Percentiles rank a stretch among this genome's conserved stretches.
Evolutionary conservation across 441 rosid genomes (phyloP).

Genomic region (Sinapis alba): DNA sequence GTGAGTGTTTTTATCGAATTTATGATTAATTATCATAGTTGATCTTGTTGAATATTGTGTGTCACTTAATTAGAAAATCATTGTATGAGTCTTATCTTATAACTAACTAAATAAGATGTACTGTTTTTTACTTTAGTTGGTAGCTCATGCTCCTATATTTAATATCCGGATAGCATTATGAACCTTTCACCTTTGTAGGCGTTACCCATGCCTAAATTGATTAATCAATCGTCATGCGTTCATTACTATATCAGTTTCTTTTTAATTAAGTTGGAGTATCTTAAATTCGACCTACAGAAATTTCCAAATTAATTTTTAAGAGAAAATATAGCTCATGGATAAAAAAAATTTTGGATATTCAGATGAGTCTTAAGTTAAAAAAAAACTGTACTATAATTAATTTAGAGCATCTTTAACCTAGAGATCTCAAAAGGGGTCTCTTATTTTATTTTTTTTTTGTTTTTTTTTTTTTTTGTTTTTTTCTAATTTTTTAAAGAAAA

Average conservation of each 20-base stretch:
- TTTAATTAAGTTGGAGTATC: neutral
- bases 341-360: no score
- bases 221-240: neutral
- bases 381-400: no score
- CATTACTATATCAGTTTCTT: neutral
- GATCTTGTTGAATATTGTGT: neutral
- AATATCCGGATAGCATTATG: neutral
- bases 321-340: no score
- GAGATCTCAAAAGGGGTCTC: no score
- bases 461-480: no score
- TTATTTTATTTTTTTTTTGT: no score
- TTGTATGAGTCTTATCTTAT: slow-evolving; percentile 2
- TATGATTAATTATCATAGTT: slow-evolving; percentile 9
- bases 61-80: neutral
- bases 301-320: no score
- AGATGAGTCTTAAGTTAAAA: no score
- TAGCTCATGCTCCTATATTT: neutral
- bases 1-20: slow-evolving; percentile 17
- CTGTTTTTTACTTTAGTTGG: slow-evolving; percentile 1
- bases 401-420: no score
- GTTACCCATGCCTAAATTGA: neutral
- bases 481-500: no score
- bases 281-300: no score
- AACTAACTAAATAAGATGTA: neutral
- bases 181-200: neutral